Base-by-base conservation (phyloP, 2,329 filamentous ascomycete genomes). In the Aspergillus jensenii region DNA sequence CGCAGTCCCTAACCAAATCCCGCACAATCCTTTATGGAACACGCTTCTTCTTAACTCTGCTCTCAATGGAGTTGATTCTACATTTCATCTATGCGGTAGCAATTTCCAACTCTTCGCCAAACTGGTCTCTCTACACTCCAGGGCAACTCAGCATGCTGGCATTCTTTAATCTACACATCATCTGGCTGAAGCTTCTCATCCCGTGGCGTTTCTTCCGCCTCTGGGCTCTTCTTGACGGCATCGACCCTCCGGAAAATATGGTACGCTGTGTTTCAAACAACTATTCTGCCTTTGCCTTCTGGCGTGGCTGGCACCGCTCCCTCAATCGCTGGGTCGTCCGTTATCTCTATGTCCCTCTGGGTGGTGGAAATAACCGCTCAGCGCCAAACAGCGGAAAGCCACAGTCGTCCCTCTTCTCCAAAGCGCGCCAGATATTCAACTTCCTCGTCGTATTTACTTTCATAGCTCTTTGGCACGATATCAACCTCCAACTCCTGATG, bases 121-220 rank as follows among this genome's bases (percentile, higher is more conserved):
- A 87, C 61, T 99, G 95, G 95, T 81, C 81, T 27, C 79, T 87
- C 23, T 98, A 97, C 78, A 90, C 91, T 0, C 88, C 95, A 0
- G 88, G 90, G 45, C 91, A 99, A 73, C 85, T 99, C 44, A 90
- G 87, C 69, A 87, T 99, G 79, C 84, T 99, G 12, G 95, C 91
- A 39, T 97, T 90, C 79, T 96, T 98, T 81, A 97, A 97, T 75
- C 87, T 99, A 12, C 91, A 96, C 77, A 87, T 97, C 71, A 96
- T 99, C 74, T 99, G 96, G 96, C 83, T 99, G 47, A 99, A 99
- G 74, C 86, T 99, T 1, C 86, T 99, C 4, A 86, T 99, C 7
- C 95, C 95, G 1, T 99, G 93, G 93, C 90, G 95, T n/a, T 89
- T 98, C 74, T 98, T 98, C 84, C 90, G 96, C 4, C 86, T 99